A percentile compares a stretch with the other conserved stretches of the same genome.
Conservation (phyloP, 805 yeast species). For the Pichia gijzeniarum region DNA sequence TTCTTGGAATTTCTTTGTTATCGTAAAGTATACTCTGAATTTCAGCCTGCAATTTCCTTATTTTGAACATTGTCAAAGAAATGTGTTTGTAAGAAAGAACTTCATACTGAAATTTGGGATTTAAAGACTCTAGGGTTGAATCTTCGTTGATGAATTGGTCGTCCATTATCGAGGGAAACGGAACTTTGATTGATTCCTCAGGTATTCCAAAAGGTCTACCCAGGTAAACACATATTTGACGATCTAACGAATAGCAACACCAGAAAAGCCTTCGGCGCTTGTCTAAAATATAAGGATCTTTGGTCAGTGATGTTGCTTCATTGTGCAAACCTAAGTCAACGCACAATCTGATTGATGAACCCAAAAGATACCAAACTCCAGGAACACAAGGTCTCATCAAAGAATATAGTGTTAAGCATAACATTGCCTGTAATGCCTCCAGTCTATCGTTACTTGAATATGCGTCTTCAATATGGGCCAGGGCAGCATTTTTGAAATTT, state of each 20-base stretch:
- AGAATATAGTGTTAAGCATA: conserved; percentile 64
- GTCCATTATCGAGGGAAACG: conserved; percentile 68
- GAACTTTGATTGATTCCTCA: conserved; percentile 66
- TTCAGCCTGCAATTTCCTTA: conserved; percentile 72
- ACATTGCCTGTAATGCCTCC: conserved; percentile 66
- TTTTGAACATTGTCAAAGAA: conserved; percentile 57
- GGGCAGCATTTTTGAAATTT: conserved; percentile 62
- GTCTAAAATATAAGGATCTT: conserved; percentile 56
- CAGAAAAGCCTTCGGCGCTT: conserved; percentile 74
- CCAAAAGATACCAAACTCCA: conserved; percentile 88
- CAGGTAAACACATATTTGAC: conserved; percentile 79
- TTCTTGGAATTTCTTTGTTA: conserved; percentile 62
- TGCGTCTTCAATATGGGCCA: conserved; percentile 49
- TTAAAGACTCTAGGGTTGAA: conserved; percentile 2
- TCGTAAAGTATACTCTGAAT: conserved; percentile 70
- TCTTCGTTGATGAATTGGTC: conserved; percentile 48
- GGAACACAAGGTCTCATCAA: conserved; percentile 86
- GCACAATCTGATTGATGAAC: conserved; percentile 70
- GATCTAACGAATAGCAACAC: conserved; percentile 82
- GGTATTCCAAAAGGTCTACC: conserved; percentile 89
- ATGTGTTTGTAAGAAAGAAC: conserved; percentile 56
- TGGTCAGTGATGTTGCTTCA: conserved; percentile 37
- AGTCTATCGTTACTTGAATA: conserved; percentile 53
- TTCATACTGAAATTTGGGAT: conserved; percentile 19
- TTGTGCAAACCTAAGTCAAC: conserved; percentile 82